Conservation (phyloP, 345 rosid genomes). For the Excoecaria cochinchinensis region DNA sequence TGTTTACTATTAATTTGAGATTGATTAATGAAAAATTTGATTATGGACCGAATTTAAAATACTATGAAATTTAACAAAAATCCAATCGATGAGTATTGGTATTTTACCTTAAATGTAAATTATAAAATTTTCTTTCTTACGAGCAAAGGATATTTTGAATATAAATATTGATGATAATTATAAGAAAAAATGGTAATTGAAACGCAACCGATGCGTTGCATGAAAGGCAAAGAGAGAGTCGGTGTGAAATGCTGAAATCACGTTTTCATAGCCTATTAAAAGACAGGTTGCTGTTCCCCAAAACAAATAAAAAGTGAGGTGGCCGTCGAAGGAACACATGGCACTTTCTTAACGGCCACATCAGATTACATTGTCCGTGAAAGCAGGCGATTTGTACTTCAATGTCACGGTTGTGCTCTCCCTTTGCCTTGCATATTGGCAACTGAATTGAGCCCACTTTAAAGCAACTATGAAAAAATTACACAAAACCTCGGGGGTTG, state of each 20-base stretch:
- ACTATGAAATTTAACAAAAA: too few relatives aligned
- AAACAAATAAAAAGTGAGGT: too few relatives aligned
- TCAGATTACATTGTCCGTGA: slow-evolving; percentile 27
- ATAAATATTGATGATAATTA: not conserved
- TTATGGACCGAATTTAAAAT: too few relatives aligned
- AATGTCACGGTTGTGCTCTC: not conserved
- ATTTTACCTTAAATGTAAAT: too few relatives aligned
- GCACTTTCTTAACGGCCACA: slow-evolving; percentile 17
- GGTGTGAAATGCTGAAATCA: slow-evolving; percentile 22
- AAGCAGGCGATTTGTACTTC: slow-evolving; percentile 25
- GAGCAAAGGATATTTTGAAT: not conserved
- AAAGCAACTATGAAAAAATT: not conserved
- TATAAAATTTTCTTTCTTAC: too few relatives aligned
- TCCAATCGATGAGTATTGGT: too few relatives aligned
- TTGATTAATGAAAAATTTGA: too few relatives aligned
- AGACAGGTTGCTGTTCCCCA: not conserved
- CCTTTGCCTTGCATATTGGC: slow-evolving; percentile 9
- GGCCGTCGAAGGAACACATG: slow-evolving; percentile 21
- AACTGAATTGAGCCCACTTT: slow-evolving; percentile 27
- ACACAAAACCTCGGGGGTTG: too few relatives aligned
- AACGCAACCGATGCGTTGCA: slow-evolving; percentile 15
- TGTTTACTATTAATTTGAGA: too few relatives aligned
- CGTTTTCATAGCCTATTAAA: slow-evolving; percentile 12
- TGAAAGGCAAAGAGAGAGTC: not conserved
- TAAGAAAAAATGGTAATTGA: not conserved